These are phyloP conservation scores for Eimeria falciformis DNA, from an alignment of 169 alveolate genomes.

Conservation along the genomic window DNA sequence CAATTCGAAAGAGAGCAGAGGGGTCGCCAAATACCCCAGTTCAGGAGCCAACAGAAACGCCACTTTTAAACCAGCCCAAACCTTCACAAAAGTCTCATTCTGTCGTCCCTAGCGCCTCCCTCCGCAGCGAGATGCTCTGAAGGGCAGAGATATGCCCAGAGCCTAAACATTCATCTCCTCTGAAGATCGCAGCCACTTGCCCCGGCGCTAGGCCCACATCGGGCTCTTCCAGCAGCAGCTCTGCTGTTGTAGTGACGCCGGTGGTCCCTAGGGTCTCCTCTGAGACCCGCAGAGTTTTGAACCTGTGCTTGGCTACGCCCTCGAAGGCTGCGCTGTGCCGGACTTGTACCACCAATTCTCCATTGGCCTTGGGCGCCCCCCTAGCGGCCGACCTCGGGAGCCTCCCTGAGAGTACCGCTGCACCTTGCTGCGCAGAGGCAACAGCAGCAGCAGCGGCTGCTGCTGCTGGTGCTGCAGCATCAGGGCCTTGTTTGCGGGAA, in stretches of 20 bases:
- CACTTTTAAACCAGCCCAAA: no score
- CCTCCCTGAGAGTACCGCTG: constrained; percentile 8
- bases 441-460: constrained; percentile 44
- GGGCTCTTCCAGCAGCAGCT: constrained; percentile 77
- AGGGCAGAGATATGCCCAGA: constrained; percentile 77
- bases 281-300: constrained; percentile 28
- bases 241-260: constrained; percentile 18
- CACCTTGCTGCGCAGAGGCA: constrained; percentile 25
- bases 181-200: constrained; percentile 84
- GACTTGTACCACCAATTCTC: constrained; percentile 44
- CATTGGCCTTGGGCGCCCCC: background rate
- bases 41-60: no score
- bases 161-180: constrained; percentile 83
- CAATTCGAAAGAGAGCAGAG: no score
- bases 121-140: background rate
- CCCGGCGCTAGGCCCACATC: constrained; percentile 88
- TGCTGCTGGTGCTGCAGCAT: constrained; percentile 8
- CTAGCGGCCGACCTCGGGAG: background rate
- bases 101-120: no score
- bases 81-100: no score
- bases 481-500: background rate
- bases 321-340: constrained; percentile 64
- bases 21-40: no score
- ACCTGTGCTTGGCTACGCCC: constrained; percentile 61
- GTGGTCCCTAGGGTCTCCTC: background rate